Conservation (phyloP, 2,329 filamentous ascomycete species). For the Penicillium expansum region DNA sequence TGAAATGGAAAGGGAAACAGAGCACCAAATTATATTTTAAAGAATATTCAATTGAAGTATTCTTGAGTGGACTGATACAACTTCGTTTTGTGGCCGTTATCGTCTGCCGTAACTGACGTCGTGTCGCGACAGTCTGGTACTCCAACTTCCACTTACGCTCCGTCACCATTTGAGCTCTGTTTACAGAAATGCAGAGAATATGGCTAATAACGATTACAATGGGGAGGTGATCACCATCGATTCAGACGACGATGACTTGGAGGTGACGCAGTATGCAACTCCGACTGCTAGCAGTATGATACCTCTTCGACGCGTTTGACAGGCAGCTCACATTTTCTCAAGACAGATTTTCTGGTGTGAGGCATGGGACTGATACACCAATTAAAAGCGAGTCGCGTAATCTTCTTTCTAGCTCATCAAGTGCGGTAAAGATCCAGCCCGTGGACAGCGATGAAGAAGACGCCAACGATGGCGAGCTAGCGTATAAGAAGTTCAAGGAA, state of each 20-base stretch:
- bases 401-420: conserved; percentile 10
- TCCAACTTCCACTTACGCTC: neutral
- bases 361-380: neutral
- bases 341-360: conserved; percentile 3
- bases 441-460: conserved; percentile 31
- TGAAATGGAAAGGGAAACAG: neutral
- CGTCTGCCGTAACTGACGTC: neutral
- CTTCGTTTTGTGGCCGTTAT: neutral
- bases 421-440: conserved; percentile 23
- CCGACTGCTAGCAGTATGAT: conserved; percentile 13
- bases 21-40: fast-evolving
- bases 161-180: neutral
- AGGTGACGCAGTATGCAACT: conserved; percentile 34
- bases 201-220: conserved; percentile 10
- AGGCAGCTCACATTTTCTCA: conserved; percentile 20
- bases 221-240: conserved; percentile 30
- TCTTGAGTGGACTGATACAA: neutral
- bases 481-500: conserved; percentile 64
- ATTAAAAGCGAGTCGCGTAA: conserved; percentile 6
- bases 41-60: neutral
- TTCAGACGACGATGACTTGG: conserved; percentile 45
- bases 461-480: conserved; percentile 42
- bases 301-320: conserved; percentile 7
- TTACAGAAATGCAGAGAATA: conserved; percentile 16
- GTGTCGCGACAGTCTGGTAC: conserved; percentile 5